A percentile compares a stretch with the other conserved stretches of the same genome.
phyloP scores from a whole-genome alignment of 495 filamentous ascomycete genomes.

The Xylaria venustula region DNA sequence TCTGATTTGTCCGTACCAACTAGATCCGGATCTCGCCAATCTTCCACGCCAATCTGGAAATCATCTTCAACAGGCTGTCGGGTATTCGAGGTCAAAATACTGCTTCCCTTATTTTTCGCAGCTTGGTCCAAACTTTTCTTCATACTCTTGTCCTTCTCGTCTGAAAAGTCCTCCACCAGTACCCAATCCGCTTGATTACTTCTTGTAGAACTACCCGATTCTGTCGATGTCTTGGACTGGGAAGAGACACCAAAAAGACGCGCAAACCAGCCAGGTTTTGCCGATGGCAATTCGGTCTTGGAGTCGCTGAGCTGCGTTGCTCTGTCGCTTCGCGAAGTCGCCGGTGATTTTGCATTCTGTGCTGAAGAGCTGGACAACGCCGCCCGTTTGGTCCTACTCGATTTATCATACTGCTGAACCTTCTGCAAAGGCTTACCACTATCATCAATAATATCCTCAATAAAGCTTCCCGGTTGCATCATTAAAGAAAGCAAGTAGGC shows the following conservation, averaged over 20 bases:
- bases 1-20: conserved; percentile 36
- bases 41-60: conserved; percentile 89
- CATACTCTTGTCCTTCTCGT: conserved; percentile 45
- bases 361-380: conserved; percentile 28
- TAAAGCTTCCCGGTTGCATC: conserved; percentile 65
- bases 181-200: conserved; percentile 84
- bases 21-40: conserved; percentile 87
- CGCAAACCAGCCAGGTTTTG: conserved; percentile 50
- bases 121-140: conserved; percentile 36
- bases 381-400: conserved; percentile 37
- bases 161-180: conserved; percentile 64
- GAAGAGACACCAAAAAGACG: conserved; percentile 53
- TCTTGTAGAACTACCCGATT: conserved; percentile 64
- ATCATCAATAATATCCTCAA: conserved; percentile 55
- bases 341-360: conserved; percentile 16
- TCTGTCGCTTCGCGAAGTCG: conserved; percentile 19
- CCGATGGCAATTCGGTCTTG: conserved; percentile 4
- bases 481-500: conserved; percentile 91
- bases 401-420: conserved; percentile 46
- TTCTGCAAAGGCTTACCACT: conserved; percentile 48
- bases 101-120: conserved; percentile 27
- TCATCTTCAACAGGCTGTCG: conserved; percentile 52
- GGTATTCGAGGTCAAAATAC: conserved; percentile 15
- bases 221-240: conserved; percentile 20
- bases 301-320: conserved; percentile 13